These are phyloP conservation scores for Zangia roseola DNA, from an alignment of 768 basidiomycete species.

Conservation along the genomic window DNA sequence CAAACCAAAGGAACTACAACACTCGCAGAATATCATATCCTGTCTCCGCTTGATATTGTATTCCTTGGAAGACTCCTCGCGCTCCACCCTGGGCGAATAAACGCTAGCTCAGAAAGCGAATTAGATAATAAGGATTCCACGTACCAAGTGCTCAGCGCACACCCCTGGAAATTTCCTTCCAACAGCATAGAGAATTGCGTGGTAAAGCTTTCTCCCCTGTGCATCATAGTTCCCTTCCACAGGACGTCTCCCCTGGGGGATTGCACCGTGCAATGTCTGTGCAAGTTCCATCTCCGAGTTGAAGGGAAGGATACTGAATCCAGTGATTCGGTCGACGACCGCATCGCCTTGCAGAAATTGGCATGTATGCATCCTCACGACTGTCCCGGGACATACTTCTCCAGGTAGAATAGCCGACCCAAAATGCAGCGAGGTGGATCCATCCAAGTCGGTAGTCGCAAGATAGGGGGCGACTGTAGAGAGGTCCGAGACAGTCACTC, in stretches of 20 bases:
- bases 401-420: not conserved
- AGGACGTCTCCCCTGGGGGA: constrained; percentile 4
- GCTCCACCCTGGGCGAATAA: not conserved
- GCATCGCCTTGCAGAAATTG: not conserved
- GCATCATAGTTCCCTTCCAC: constrained; percentile 4
- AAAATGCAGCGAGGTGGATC: not conserved
- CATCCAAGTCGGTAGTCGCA: constrained; percentile 1
- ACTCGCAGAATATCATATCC: constrained; percentile 6
- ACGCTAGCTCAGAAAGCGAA: not conserved
- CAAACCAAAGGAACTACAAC: not conserved
- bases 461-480: not conserved
- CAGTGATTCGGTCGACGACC: not conserved
- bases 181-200: constrained; percentile 6
- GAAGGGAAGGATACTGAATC: constrained; percentile 3
- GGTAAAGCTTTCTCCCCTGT: constrained; percentile 5
- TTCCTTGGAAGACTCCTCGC: constrained; percentile 1
- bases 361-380: not conserved
- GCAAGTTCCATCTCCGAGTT: constrained; percentile 2
- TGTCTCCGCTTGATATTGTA: not conserved
- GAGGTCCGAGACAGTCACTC: not conserved
- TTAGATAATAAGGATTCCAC: not conserved
- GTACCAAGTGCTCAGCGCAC: constrained; percentile 7
- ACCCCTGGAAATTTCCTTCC: constrained; percentile 9
- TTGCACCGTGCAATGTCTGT: not conserved
- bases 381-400: not conserved